Evolutionary conservation across 1,284 basidiomycete species (phyloP), one percentile per base, ranked within the genome.

Genomic region (Violaceomyces palustris): DNA sequence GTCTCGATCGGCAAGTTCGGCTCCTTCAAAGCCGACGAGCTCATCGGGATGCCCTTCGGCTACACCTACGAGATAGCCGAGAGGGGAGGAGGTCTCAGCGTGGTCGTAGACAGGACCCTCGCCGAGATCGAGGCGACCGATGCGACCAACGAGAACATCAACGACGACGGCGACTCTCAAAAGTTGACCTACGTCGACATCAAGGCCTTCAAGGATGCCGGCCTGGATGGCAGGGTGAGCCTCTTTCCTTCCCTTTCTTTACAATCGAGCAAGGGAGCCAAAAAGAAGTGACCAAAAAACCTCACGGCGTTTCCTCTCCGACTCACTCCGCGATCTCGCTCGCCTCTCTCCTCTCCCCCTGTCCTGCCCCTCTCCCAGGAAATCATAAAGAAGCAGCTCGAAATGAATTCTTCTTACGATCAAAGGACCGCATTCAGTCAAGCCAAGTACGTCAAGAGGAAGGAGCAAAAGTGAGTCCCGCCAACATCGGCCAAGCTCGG

Each of bases 71-170:
- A 74, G 50, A 72, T 73, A 29, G 14, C 2, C 24, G 17, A 14
- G 21, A 21, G 11, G 36, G 24, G 22, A 43, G 36, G 6, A 48
- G 44, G 25, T n/a, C 40, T 56, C 18, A 53, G 52, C 25, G 33
- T 53, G 14, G 50, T 65, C 33, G 59, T 66, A 44, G 56, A 62
- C 39, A 47, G 48, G 2, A 64, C 53, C 0, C 46, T 65, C 3
- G 51, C 54, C 0, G 61, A 67, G 29, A 39, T 63, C 21, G 49
- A 64, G 18, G 61, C 66, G 28, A 74, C 56, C 6, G 48, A 64
- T 17, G 72, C 72, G 1, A 74, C 71, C 4, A 74, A 74, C 43
- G 72, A 74, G 35, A 61, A 71, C 47, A 73, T 73, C 43, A 62
- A 63, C 42, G 72, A 74, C 36, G 67, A 68, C 21, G 61, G 63